phyloP scores from a whole-genome alignment of 257 asterid genomes.

The Plantago ovata region DNA sequence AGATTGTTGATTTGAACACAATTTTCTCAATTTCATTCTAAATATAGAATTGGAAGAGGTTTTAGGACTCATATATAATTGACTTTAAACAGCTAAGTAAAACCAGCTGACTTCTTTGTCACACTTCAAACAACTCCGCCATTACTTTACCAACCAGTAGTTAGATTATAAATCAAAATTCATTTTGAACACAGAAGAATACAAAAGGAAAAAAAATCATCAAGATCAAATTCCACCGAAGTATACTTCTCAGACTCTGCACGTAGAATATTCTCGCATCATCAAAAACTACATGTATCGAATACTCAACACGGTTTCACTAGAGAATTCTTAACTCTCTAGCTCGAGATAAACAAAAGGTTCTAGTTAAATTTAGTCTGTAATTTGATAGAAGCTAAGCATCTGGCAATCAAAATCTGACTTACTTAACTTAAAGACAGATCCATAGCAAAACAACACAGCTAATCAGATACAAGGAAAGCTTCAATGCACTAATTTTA shows the following conservation, averaged over 20 bases:
- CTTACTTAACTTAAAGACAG: constrained; percentile 16
- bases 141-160: constrained; percentile 11
- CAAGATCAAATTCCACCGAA: no score
- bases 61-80: no score
- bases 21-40: no score
- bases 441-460: constrained; percentile 21
- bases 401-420: constrained; percentile 22
- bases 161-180: constrained; percentile 18
- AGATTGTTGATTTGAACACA: no score
- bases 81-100: no score
- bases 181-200: no score
- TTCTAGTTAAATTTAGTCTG: background rate
- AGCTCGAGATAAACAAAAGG: background rate
- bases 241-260: no score
- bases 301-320: background rate
- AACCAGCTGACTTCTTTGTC: constrained; percentile 12
- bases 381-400: no score
- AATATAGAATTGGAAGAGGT: no score
- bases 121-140: constrained; percentile 14
- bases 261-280: background rate
- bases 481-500: background rate
- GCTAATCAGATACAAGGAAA: constrained; percentile 3
- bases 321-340: background rate
- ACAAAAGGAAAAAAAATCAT: no score
- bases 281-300: background rate